These are phyloP conservation scores for Pyricularia pennisetigena DNA, from an alignment of 2,329 filamentous ascomycete species.

Conservation along the genomic window DNA sequence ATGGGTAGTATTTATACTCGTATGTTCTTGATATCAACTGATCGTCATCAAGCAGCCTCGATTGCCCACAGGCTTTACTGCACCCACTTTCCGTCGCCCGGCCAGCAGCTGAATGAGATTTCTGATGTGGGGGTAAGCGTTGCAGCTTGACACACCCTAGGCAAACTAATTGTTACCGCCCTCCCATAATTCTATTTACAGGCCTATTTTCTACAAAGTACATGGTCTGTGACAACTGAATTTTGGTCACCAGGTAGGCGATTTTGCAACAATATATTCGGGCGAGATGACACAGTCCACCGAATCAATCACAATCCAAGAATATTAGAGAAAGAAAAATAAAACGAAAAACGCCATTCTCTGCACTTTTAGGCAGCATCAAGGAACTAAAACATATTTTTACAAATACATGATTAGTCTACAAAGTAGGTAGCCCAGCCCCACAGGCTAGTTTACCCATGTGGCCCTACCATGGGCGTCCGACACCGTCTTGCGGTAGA, in stretches of 20 bases:
- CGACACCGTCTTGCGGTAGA: slow-evolving; percentile 49
- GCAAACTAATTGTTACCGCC: too few relatives aligned
- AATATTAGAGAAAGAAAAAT: background rate
- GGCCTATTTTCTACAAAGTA: background rate
- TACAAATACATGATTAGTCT: background rate
- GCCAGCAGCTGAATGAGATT: background rate
- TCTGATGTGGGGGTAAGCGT: background rate
- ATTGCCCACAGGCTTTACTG: background rate
- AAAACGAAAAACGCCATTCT: background rate
- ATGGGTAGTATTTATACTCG: background rate
- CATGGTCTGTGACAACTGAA: background rate
- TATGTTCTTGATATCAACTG: background rate
- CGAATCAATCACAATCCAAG: background rate
- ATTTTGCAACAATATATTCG: too few relatives aligned
- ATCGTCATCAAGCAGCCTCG: background rate
- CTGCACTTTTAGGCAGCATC: background rate
- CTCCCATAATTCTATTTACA: background rate
- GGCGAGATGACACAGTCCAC: background rate
- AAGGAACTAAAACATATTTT: background rate
- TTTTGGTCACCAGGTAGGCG: background rate
- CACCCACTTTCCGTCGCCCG: background rate
- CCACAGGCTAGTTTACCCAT: slow-evolving; percentile 15
- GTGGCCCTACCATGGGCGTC: slow-evolving; percentile 15
- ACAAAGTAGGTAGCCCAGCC: background rate
- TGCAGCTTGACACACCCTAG: background rate